Percentiles rank a stretch among this genome's conserved stretches.
phyloP scores from a whole-genome alignment of 2,329 filamentous ascomycete genomes.

The Chaetomium sp. region DNA sequence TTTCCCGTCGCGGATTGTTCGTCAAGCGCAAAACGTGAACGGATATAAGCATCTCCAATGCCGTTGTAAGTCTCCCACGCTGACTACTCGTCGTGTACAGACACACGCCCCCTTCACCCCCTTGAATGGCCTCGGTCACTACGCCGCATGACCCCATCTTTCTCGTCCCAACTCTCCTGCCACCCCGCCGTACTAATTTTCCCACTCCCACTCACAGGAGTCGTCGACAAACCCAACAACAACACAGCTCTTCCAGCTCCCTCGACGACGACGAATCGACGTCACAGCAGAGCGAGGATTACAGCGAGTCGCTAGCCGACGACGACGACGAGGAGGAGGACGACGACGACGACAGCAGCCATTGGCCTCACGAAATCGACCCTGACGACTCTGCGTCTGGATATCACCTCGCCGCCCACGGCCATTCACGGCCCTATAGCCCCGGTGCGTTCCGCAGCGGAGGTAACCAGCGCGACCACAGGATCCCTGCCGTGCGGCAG shows the following conservation, averaged over 20 bases:
- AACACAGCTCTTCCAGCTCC: slow-evolving; percentile 17
- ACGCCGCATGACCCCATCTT: slow-evolving; percentile 15
- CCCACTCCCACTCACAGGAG: slow-evolving; percentile 10
- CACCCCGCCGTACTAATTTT: slow-evolving; percentile 2
- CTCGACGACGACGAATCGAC: slow-evolving; percentile 36
- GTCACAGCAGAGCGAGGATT: slow-evolving; percentile 28
- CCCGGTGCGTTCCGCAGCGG: slow-evolving; percentile 30
- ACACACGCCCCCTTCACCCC: neutral
- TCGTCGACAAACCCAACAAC: slow-evolving; percentile 4
- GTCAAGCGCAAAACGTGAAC: slow-evolving; percentile 41
- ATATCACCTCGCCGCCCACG: slow-evolving; percentile 31
- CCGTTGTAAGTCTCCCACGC: slow-evolving; percentile 29
- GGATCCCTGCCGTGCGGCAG: slow-evolving; percentile 31
- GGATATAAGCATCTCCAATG: slow-evolving; percentile 30
- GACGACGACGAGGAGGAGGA: slow-evolving; percentile 34
- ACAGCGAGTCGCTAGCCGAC: slow-evolving; percentile 30
- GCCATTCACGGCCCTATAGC: slow-evolving; percentile 29
- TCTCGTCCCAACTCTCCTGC: neutral
- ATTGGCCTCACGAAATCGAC: slow-evolving; percentile 45
- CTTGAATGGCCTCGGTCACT: slow-evolving; percentile 11
- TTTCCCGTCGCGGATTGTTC: slow-evolving; percentile 36
- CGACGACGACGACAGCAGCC: slow-evolving; percentile 32
- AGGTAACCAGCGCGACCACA: slow-evolving; percentile 33
- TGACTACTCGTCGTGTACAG: neutral
- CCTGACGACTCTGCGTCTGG: slow-evolving; percentile 55